Percentiles rank a stretch among this genome's conserved stretches.
phyloP scores from a whole-genome alignment of 2,329 filamentous ascomycete species.

The Stemphylium beticola region DNA sequence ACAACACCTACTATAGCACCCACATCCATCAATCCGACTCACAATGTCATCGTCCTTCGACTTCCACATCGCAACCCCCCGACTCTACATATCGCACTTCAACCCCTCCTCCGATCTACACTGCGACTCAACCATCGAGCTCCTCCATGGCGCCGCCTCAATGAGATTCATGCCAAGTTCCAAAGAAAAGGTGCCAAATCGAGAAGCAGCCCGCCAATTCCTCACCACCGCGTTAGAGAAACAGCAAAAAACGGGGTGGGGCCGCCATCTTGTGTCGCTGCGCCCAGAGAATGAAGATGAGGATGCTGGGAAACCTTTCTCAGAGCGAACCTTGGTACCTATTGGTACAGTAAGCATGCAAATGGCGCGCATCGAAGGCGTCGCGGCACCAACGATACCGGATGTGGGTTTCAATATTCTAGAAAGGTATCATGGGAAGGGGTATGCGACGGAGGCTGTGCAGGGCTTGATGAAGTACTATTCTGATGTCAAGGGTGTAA shows the following conservation, averaged over 20 bases:
- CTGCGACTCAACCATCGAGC: constrained; percentile 17
- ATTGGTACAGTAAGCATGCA: constrained; percentile 32
- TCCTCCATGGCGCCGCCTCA: constrained; percentile 5
- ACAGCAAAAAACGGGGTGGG: constrained; percentile 32
- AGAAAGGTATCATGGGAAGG: constrained; percentile 17
- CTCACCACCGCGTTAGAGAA: constrained; percentile 12
- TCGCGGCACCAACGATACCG: constrained; percentile 15
- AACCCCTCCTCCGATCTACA: constrained; percentile 21
- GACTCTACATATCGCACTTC: constrained; percentile 27
- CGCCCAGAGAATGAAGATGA: constrained; percentile 4
- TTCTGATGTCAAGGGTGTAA: constrained; percentile 4
- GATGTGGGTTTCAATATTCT: constrained; percentile 28
- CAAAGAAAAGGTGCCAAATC: background rate
- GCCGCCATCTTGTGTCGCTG: constrained; percentile 33
- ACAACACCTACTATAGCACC: too few relatives aligned
- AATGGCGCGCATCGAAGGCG: constrained; percentile 15
- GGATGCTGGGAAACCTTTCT: background rate
- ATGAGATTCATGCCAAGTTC: background rate
- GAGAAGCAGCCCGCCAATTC: constrained; percentile 9
- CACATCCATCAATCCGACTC: background rate
- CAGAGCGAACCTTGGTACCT: background rate
- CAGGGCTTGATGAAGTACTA: constrained; percentile 9
- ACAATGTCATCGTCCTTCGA: constrained; percentile 42
- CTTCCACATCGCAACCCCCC: constrained; percentile 68
- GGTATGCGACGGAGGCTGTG: constrained; percentile 25